phyloP scores from a whole-genome alignment of 768 basidiomycete genomes.

The Suillus cothurnatus region DNA sequence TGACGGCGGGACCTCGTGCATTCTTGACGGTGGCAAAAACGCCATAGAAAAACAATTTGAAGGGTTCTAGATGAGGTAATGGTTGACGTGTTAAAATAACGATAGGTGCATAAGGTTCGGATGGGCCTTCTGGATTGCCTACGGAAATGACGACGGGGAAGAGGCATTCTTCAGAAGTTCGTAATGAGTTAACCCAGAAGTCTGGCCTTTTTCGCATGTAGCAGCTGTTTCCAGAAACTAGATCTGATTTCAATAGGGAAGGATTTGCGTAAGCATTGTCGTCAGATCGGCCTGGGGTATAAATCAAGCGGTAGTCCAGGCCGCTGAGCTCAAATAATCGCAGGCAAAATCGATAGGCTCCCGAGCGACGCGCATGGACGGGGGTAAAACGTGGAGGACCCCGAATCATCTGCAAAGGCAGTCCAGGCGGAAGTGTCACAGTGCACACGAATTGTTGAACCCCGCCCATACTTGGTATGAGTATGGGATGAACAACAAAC shows the following conservation, averaged over 20 bases:
- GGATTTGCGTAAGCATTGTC: not conserved
- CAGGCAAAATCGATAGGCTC: conserved; percentile 59
- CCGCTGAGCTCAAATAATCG: conserved; percentile 50
- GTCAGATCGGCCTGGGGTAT: conserved; percentile 12
- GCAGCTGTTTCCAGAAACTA: conserved; percentile 46
- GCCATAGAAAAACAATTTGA: conserved; percentile 64
- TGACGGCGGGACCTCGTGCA: conserved; percentile 50
- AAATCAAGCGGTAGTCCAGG: conserved; percentile 53
- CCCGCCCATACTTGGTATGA: conserved; percentile 19
- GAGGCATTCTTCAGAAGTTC: conserved; percentile 22
- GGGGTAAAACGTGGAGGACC: conserved; percentile 49
- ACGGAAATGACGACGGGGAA: conserved; percentile 45
- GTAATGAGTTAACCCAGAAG: conserved; percentile 61
- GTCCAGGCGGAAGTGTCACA: conserved; percentile 47
- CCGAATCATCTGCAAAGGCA: conserved; percentile 41
- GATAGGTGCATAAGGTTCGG: conserved; percentile 54
- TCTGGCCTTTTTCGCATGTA: conserved; percentile 62
- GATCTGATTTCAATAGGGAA: conserved; percentile 20
- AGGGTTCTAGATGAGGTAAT: conserved; percentile 55
- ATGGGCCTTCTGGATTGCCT: conserved; percentile 26
- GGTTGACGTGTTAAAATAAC: conserved; percentile 68
- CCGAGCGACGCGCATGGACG: conserved; percentile 57
- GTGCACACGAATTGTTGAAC: conserved; percentile 46
- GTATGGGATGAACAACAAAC: conserved; percentile 16
- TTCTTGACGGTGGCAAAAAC: conserved; percentile 45